A percentile compares a stretch with the other conserved stretches of the same genome.
These are phyloP conservation scores for Orbilia javanica DNA, from an alignment of 2,329 filamentous ascomycete species.

Conservation along the genomic window DNA sequence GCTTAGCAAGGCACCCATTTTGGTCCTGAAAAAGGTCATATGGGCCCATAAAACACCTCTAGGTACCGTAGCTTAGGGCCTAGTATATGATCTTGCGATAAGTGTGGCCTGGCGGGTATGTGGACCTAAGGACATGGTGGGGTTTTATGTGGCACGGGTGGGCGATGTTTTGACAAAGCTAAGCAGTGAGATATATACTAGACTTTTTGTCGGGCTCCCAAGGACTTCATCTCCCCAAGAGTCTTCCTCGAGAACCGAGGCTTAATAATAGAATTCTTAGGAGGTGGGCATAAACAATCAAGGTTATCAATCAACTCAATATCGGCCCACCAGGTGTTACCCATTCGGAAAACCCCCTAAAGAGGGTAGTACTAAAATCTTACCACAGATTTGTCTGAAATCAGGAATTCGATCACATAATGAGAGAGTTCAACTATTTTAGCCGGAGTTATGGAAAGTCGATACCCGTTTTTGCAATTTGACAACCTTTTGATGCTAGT, in stretches of 20 bases:
- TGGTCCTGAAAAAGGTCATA: background rate
- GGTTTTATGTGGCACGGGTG: background rate
- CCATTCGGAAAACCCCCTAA: constrained; percentile 3
- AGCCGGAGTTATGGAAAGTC: constrained; percentile 49
- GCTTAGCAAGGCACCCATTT: background rate
- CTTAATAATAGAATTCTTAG: constrained; percentile 16
- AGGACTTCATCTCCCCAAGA: background rate
- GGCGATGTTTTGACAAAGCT: background rate
- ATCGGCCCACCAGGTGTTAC: background rate
- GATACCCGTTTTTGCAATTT: constrained; percentile 32
- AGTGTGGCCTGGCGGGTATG: background rate
- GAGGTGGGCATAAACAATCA: constrained; percentile 4
- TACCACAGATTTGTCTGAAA: constrained; percentile 16
- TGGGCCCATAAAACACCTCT: background rate
- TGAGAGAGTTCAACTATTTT: constrained; percentile 26
- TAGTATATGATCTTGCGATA: background rate
- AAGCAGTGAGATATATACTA: background rate
- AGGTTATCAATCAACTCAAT: constrained; percentile 1
- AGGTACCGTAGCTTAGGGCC: background rate
- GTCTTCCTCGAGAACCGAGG: background rate
- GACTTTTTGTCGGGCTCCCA: background rate
- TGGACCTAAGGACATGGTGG: background rate
- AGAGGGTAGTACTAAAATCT: constrained; percentile 25
- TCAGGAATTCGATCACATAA: constrained; percentile 1
- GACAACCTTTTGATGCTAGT: background rate